These are phyloP conservation scores for Colletotrichum ledebouriae DNA, from an alignment of 2,329 filamentous ascomycete genomes.

Conservation along the genomic window DNA sequence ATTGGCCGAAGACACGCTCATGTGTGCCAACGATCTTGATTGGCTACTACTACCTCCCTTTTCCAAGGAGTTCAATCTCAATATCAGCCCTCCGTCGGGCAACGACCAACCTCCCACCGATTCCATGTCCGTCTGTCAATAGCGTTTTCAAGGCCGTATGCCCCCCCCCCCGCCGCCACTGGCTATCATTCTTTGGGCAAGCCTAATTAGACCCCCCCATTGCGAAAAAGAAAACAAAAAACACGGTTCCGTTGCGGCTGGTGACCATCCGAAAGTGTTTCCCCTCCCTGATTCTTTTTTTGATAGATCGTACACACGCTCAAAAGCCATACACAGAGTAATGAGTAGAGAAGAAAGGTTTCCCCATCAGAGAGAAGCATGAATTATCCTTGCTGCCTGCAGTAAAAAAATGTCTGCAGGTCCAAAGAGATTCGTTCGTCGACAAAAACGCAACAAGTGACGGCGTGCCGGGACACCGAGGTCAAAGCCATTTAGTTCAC, in stretches of 20 bases:
- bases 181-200: slow-evolving; percentile 42
- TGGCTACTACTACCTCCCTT: slow-evolving; percentile 40
- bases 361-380: slow-evolving; percentile 35
- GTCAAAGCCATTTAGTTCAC: slow-evolving; percentile 12
- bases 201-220: slow-evolving; percentile 39
- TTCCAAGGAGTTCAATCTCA: slow-evolving; percentile 44
- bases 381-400: slow-evolving; percentile 41
- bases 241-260: slow-evolving; percentile 43
- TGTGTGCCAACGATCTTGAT: slow-evolving; percentile 38
- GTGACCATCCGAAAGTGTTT: slow-evolving; percentile 44
- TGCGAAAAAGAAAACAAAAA: slow-evolving; percentile 44
- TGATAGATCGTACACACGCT: slow-evolving; percentile 44
- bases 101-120: slow-evolving; percentile 41
- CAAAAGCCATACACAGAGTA: slow-evolving; percentile 43
- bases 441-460: slow-evolving; percentile 35
- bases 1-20: background rate
- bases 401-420: slow-evolving; percentile 37
- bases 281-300: slow-evolving; percentile 43
- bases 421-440: slow-evolving; percentile 43
- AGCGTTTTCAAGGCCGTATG: slow-evolving; percentile 42
- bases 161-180: slow-evolving; percentile 33
- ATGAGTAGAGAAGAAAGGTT: slow-evolving; percentile 43
- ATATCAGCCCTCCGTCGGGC: slow-evolving; percentile 41
- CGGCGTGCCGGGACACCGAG: slow-evolving; percentile 27
- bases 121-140: slow-evolving; percentile 39